Base-by-base conservation (phyloP, 108 stramenopile genomes). In the Fragilaria radians region DNA sequence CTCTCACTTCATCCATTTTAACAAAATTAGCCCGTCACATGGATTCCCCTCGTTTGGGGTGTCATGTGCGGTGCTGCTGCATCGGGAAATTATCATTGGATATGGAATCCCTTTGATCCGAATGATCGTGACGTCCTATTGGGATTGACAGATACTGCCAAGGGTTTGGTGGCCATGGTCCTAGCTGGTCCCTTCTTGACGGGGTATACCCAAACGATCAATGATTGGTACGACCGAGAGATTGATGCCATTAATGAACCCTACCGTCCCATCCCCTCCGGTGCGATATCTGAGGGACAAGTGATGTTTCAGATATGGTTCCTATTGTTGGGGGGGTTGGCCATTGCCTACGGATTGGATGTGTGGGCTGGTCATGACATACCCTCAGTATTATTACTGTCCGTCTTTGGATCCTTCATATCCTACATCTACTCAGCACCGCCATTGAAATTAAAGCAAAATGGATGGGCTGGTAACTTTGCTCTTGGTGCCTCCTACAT, bases 181-280 rank as follows among this genome's bases (percentile, higher is more conserved):
- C 74, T 97, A 52, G 84, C 93, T 23, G 96, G 95, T 19, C 96
- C 96, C 22, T 93, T 95, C 74, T 67, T 95, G 48, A 95, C 94
- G 28, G 96, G 96, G 34, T 97, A 90, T 73, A 94, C 94, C 5
- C 96, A 97, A 78, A 97, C 96, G n/a, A 95, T 97, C 57, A 97
- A 97, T 70, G 96, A 97, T 67, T 97, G 96, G 96, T 95, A 97
- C 68, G 96, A 97, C 81, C 77, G 92, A 28, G 96, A 97, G 21
- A 95, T 97, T 66, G 96, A 97, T 79, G 96, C 96, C 48, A 97
- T 97, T 72, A 97, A 97, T 53, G 96, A 97, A 76, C 96, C 96
- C 5, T 89, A 97, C 70, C 80, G 96, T 49, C 96, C 96, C 1
- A 97, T 97, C 54, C 96, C 96, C 2, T 81, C 79, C 50, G 96